Percentiles rank a stretch among this genome's conserved stretches.
These are phyloP conservation scores for Xerocomellus intermedius DNA, from an alignment of 768 basidiomycete genomes.

Conservation along the genomic window DNA sequence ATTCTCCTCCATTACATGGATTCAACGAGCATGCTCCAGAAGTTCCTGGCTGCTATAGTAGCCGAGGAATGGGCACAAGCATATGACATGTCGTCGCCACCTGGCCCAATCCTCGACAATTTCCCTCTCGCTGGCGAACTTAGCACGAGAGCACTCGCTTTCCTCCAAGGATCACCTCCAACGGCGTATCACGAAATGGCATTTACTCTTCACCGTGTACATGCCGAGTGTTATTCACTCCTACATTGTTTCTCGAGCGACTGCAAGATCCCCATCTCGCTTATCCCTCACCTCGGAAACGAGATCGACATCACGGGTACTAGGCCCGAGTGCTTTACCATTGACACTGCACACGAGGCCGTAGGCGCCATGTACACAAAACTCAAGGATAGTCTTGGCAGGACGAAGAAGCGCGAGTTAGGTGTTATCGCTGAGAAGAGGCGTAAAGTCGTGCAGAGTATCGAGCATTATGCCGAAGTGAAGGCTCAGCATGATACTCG, in stretches of 20 bases:
- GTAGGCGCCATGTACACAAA: conserved; percentile 68
- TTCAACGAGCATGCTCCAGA: conserved; percentile 90
- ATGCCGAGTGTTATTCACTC: conserved; percentile 73
- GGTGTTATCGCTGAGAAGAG: conserved; percentile 76
- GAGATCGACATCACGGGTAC: conserved; percentile 75
- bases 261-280: conserved; percentile 78
- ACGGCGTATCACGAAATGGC: conserved; percentile 90
- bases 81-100: conserved; percentile 38
- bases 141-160: conserved; percentile 61
- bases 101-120: conserved; percentile 48
- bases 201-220: conserved; percentile 74
- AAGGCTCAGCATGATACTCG: conserved; percentile 86
- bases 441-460: conserved; percentile 59
- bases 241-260: conserved; percentile 83
- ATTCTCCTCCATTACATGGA: conserved; percentile 78
- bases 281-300: conserved; percentile 75
- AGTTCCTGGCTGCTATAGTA: conserved; percentile 79
- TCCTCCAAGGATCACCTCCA: conserved; percentile 75
- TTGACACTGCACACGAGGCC: conserved; percentile 71
- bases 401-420: conserved; percentile 77
- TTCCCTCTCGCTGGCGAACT: conserved; percentile 66
- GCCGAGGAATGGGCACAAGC: conserved; percentile 89
- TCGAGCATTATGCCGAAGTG: conserved; percentile 77
- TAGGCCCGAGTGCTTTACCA: conserved; percentile 67
- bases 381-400: conserved; percentile 71